phyloP scores from a whole-genome alignment of 148 eudicot genomes.

The Amaranthus hypochondriacus region DNA sequence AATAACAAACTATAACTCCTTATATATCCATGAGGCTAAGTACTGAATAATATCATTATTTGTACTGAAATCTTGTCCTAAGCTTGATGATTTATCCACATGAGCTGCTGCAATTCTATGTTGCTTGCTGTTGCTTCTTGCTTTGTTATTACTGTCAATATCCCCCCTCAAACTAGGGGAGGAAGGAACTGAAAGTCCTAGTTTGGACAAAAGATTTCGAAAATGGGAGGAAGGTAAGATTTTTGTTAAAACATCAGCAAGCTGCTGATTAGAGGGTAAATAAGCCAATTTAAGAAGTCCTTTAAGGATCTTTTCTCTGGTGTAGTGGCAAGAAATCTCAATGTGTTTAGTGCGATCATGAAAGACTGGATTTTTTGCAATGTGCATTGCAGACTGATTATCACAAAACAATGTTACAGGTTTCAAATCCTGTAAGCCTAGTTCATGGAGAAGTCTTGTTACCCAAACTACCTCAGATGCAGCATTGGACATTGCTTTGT shows the following conservation, averaged over 20 bases:
- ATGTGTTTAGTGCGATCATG: constrained; percentile 8
- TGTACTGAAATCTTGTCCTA: too few species aligned
- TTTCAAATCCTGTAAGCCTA: neutral
- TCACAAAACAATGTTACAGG: neutral
- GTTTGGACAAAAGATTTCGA: neutral
- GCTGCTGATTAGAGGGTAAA: neutral
- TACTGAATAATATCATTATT: too few species aligned
- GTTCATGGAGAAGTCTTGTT: neutral
- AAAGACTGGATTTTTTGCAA: neutral
- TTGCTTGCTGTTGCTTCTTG: too few species aligned
- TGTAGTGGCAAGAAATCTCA: neutral
- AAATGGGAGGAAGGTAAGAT: neutral
- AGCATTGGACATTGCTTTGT: neutral
- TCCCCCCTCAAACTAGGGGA: too few species aligned
- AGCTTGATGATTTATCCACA: too few species aligned
- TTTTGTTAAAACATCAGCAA: constrained; percentile 7
- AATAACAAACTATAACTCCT: too few species aligned
- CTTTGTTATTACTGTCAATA: too few species aligned
- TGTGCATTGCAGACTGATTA: neutral
- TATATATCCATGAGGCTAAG: too few species aligned
- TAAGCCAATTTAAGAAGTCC: neutral
- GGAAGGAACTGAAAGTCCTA: neutral
- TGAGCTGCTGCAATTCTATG: too few species aligned
- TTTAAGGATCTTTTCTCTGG: constrained; percentile 1
- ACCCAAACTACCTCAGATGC: neutral